A percentile compares a stretch with the other conserved stretches of the same genome.
These are phyloP conservation scores for Aspergillus mulundensis DNA, from an alignment of 495 filamentous ascomycete species.

Conservation along the genomic window DNA sequence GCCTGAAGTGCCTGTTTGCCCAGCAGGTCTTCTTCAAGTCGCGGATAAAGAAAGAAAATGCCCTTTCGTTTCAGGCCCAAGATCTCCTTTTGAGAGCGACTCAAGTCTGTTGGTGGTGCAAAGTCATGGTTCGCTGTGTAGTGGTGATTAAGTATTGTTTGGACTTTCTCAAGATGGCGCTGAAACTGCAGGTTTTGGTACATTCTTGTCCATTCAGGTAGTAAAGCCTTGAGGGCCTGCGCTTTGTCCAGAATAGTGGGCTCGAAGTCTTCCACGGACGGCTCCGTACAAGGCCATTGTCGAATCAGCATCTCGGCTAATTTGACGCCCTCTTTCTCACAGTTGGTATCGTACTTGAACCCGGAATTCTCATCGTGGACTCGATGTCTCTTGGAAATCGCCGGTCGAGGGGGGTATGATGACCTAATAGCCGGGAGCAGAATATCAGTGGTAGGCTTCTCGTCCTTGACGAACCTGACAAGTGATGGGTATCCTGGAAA, in stretches of 20 bases:
- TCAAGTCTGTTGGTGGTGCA: not conserved
- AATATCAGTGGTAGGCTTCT: conserved; percentile 16
- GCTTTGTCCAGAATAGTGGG: conserved; percentile 27
- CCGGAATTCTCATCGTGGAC: conserved; percentile 12
- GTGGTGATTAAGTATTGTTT: conserved; percentile 17
- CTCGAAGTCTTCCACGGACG: conserved; percentile 19
- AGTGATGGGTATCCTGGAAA: conserved; percentile 29
- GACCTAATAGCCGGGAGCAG: conserved; percentile 24
- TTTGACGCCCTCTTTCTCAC: conserved; percentile 18
- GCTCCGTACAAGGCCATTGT: conserved; percentile 38
- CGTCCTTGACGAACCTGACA: conserved; percentile 20
- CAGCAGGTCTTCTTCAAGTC: not conserved
- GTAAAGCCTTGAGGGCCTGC: conserved; percentile 33
- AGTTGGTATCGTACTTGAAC: conserved; percentile 21
- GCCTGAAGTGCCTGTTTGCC: not conserved
- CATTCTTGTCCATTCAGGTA: conserved; percentile 46
- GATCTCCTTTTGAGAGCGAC: not conserved
- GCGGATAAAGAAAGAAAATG: not conserved
- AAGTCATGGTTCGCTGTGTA: not conserved
- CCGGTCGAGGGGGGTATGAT: conserved; percentile 5
- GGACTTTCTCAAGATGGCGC: conserved; percentile 30
- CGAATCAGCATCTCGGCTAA: conserved; percentile 28
- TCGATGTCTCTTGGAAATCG: conserved; percentile 1
- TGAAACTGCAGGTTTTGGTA: conserved; percentile 43
- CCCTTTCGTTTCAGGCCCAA: not conserved